phyloP scores from a whole-genome alignment of 768 basidiomycete species.

The Boletus rubroflammeus region DNA sequence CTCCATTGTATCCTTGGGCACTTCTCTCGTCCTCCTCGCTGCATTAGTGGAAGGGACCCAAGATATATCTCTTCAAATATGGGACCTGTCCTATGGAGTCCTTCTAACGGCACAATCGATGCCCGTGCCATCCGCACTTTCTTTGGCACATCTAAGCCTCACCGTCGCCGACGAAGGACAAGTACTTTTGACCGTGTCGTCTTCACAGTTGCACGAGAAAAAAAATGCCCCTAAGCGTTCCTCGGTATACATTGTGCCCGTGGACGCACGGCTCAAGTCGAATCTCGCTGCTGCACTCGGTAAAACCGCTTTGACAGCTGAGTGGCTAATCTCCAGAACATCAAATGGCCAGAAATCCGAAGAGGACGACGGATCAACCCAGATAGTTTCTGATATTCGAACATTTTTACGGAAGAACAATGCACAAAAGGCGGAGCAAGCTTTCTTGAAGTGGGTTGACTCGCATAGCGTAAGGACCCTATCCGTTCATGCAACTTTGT shows the following conservation, averaged over 20 bases:
- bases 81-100: constrained; percentile 69
- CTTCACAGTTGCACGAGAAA: constrained; percentile 21
- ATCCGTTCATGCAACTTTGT: not conserved
- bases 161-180: constrained; percentile 41
- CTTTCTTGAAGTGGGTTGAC: constrained; percentile 61
- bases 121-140: constrained; percentile 45
- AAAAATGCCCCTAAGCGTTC: constrained; percentile 35
- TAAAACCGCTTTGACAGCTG: constrained; percentile 38
- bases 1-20: constrained; percentile 48
- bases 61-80: constrained; percentile 55
- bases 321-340: constrained; percentile 40
- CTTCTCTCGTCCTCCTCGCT: constrained; percentile 58
- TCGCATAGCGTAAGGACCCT: constrained; percentile 27
- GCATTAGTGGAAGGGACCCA: constrained; percentile 31
- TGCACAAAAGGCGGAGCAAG: constrained; percentile 50
- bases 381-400: constrained; percentile 39
- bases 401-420: constrained; percentile 41
- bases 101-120: constrained; percentile 53
- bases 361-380: constrained; percentile 22
- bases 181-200: constrained; percentile 49
- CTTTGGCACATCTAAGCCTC: constrained; percentile 30
- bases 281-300: constrained; percentile 65
- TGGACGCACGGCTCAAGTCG: constrained; percentile 49
- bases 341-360: constrained; percentile 1
- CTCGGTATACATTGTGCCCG: constrained; percentile 57